Evolutionary conservation across 805 yeast genomes (phyloP), one percentile per base, ranked within the genome.

Genomic region (Suhomyces sp.): DNA sequence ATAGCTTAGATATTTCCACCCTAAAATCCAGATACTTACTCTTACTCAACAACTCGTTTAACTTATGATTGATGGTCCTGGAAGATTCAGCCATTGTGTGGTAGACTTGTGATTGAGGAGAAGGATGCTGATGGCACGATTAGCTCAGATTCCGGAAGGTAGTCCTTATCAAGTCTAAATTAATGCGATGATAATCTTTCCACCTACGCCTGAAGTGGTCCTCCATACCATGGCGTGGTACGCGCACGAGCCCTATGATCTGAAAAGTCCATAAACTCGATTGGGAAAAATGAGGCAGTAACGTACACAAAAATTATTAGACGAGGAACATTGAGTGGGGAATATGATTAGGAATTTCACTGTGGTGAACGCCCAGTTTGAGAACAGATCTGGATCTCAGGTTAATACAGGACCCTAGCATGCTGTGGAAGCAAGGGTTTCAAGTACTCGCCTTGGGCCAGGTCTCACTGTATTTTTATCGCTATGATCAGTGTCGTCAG

Each of bases 1-100:
- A 15, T 15, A 36, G 29, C 29, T 36, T 36, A 8, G 41, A 15
- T 36, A 8, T 38, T 19, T 9, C n/a, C 22, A 36, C 19, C 22
- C 41, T 7, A n/a, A 15, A 27, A 36, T 15, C 7, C 22, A 12
- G 12, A 46, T 46, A 66, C 71, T 49, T 59, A 67, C 69, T 63
- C 53, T 73, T 75, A 56, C 74, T 67, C 59, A 74, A 62, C 52
- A 74, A 61, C 57, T 74, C 79, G 57, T 74, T 75, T 56, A 75
- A 72, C 58, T 70, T 72, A 55, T 73, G 78, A 57, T 75, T 75
- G 54, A 75, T 75, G 2, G 74, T 66, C 56, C 80, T 61, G 8
- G 79, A 73, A 4, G 75, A 63, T 47, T 74, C 78, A 19, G 73
- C 50, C 77, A 73, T 72, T 24, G 46, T 12, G 46, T 17, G 17